Evolutionary conservation across 169 alveolate species (phyloP).

Genomic region (Plasmodium coatneyi): DNA sequence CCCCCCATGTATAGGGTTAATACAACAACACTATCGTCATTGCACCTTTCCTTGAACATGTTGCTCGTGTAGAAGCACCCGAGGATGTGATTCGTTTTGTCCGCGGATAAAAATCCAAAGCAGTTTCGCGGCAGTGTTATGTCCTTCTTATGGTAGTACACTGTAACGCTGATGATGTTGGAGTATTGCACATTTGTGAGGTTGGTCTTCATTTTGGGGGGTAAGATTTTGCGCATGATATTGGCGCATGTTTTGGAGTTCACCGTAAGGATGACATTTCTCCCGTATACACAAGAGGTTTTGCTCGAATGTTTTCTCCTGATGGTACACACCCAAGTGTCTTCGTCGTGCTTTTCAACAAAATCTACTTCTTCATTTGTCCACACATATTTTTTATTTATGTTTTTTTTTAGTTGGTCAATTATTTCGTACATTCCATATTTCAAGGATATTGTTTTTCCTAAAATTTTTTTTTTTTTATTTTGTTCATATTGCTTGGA

Average conservation of each 20-base stretch:
- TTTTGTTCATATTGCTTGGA: background rate
- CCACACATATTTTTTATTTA: conserved; percentile 11
- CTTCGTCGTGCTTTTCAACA: background rate
- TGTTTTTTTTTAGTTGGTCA: background rate
- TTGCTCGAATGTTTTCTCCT: background rate
- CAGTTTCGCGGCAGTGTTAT: conserved; percentile 23
- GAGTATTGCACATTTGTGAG: conserved; percentile 15
- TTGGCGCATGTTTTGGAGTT: conserved; percentile 53
- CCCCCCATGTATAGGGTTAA: conserved; percentile 64
- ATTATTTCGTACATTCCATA: conserved; percentile 45
- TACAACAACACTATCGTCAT: conserved; percentile 10
- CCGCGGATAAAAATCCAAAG: conserved; percentile 49
- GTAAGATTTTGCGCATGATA: conserved; percentile 29
- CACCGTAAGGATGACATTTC: conserved; percentile 24
- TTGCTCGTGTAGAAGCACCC: conserved; percentile 52
- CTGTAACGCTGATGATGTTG: conserved; percentile 10
- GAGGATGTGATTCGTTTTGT: conserved; percentile 15
- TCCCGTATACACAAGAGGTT: conserved; percentile 5
- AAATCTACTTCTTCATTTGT: conserved; percentile 37
- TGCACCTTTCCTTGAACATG: conserved; percentile 44
- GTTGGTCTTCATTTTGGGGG: background rate
- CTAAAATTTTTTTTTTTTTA: conserved; percentile 19
- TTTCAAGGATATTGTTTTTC: conserved; percentile 34
- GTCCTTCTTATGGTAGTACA: conserved; percentile 37
- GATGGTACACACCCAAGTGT: conserved; percentile 26